Evolutionary conservation across 805 yeast genomes (phyloP).

Genomic region (Ogataea zsoltii): DNA sequence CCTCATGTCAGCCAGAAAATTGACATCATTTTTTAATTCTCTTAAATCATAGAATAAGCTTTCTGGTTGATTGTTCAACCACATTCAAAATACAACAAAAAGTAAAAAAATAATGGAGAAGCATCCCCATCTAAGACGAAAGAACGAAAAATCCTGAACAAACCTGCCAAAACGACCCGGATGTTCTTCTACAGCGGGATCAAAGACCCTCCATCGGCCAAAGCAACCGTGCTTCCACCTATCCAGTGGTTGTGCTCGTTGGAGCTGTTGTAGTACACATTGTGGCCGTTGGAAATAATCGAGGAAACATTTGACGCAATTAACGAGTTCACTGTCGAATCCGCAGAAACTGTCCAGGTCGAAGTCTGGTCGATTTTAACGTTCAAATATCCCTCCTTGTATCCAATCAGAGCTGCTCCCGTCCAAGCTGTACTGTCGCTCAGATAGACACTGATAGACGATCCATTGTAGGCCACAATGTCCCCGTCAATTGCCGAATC

Average conservation of each 20-base stretch:
- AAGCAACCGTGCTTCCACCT: neutral
- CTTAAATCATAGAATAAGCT: too few relatives aligned
- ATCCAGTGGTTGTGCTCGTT: slow-evolving; percentile 4
- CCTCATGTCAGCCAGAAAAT: too few relatives aligned
- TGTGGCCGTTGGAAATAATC: slow-evolving; percentile 4
- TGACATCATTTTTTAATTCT: too few relatives aligned
- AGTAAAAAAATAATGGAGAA: too few relatives aligned
- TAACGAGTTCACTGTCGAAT: slow-evolving; percentile 3
- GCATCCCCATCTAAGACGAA: too few relatives aligned
- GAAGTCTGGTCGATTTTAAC: slow-evolving; percentile 5
- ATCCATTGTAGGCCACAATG: slow-evolving; percentile 6
- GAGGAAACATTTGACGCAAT: neutral
- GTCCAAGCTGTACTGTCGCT: slow-evolving; percentile 3
- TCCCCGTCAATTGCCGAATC: slow-evolving; percentile 6
- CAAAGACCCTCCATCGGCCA: neutral
- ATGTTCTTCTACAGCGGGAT: too few relatives aligned
- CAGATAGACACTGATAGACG: slow-evolving; percentile 4
- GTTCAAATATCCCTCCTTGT: slow-evolving; percentile 3
- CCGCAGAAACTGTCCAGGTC: slow-evolving; percentile 3
- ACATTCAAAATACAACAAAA: too few relatives aligned
- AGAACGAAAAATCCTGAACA: too few relatives aligned
- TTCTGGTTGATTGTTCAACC: too few relatives aligned
- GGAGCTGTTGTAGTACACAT: slow-evolving; percentile 6
- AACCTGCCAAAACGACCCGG: too few relatives aligned
- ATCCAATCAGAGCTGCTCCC: slow-evolving; percentile 7